phyloP scores from a whole-genome alignment of 805 yeast species.

The Isabelozyma pseudorhagii region DNA sequence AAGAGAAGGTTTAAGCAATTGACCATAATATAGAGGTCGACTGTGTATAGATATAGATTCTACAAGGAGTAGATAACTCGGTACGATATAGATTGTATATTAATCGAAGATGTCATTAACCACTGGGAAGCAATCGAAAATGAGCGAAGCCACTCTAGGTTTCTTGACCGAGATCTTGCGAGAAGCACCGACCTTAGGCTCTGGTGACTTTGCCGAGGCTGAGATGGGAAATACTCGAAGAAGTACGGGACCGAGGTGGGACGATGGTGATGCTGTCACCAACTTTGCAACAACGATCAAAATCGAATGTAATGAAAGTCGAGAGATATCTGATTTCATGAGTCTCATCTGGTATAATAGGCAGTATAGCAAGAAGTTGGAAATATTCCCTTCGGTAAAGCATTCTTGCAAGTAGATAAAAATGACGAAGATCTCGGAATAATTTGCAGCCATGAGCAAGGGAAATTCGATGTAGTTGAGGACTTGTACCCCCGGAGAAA shows the following conservation, averaged over 20 bases:
- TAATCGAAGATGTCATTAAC: constrained; percentile 14
- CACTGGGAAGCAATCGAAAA: constrained; percentile 19
- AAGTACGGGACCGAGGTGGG: background rate
- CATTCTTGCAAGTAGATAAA: constrained; percentile 9
- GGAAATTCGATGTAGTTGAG: constrained; percentile 13
- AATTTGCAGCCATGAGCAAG: constrained; percentile 12
- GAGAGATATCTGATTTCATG: background rate
- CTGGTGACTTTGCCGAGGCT: background rate
- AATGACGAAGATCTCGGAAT: constrained; percentile 6
- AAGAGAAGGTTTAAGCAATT: constrained; percentile 40
- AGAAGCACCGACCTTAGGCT: background rate
- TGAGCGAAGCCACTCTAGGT: constrained; percentile 18
- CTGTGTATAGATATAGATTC: background rate
- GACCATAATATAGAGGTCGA: background rate
- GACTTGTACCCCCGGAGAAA: constrained; percentile 11
- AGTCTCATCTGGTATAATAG: background rate
- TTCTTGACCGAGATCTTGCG: background rate
- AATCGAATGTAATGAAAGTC: background rate
- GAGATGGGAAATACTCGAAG: background rate
- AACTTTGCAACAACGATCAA: background rate
- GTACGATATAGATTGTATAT: background rate
- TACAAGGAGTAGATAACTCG: background rate
- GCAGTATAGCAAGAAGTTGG: background rate
- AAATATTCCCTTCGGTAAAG: background rate
- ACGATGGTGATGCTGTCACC: background rate